phyloP scores from a whole-genome alignment of 345 rosid genomes.

The Heritiera littoralis region DNA sequence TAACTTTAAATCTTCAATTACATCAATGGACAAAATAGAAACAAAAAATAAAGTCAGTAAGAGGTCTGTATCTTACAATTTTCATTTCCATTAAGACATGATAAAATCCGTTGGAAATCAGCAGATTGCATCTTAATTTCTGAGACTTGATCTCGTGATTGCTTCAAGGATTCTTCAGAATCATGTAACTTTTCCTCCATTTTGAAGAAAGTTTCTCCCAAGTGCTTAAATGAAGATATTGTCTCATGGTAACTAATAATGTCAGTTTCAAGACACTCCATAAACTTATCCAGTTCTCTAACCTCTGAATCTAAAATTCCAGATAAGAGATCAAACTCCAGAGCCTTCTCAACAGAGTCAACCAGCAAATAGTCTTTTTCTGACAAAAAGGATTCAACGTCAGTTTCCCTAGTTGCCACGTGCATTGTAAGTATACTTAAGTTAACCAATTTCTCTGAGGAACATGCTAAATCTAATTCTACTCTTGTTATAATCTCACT shows the following conservation, averaged over 20 bases:
- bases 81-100: conserved; percentile 41
- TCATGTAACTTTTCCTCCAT: conserved; percentile 68
- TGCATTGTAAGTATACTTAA: conserved; percentile 74
- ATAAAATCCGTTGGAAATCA: conserved; percentile 52
- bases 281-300: conserved; percentile 52
- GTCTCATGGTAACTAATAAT: conserved; percentile 34
- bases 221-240: conserved; percentile 48
- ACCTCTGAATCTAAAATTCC: conserved; percentile 66
- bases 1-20: not conserved
- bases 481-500: conserved; percentile 53
- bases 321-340: conserved; percentile 71
- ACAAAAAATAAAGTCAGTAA: not conserved
- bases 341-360: conserved; percentile 52
- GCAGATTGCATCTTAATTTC: conserved; percentile 70
- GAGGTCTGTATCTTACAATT: conserved; percentile 44
- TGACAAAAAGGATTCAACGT: conserved; percentile 61
- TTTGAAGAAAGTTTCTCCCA: conserved; percentile 44
- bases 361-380: conserved; percentile 27
- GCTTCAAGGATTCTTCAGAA: conserved; percentile 55
- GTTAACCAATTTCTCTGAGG: conserved; percentile 77
- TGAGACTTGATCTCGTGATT: conserved; percentile 55
- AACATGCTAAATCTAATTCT: conserved; percentile 70
- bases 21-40: not conserved
- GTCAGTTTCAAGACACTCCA: conserved; percentile 40
- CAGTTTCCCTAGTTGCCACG: conserved; percentile 67